Conservation (phyloP, 2,329 filamentous ascomycete genomes). For the Exophiala sideris region DNA sequence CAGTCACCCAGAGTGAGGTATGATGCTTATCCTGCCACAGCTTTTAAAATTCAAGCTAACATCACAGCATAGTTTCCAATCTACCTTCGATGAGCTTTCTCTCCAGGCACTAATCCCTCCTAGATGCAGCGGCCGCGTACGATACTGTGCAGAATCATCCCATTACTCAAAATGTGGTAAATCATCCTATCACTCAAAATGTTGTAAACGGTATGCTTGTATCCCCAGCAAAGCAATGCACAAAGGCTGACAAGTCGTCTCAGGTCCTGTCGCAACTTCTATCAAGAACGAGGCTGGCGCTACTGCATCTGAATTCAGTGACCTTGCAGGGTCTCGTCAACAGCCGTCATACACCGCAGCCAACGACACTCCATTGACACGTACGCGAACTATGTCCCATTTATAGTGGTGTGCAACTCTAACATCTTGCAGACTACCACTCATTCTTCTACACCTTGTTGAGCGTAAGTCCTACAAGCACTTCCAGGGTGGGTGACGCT, state of each 20-base stretch:
- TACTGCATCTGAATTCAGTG: conserved; percentile 57
- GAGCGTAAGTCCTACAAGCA: conserved; percentile 46
- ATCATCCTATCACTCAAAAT: conserved; percentile 17
- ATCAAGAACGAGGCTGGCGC: conserved; percentile 55
- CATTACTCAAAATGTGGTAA: conserved; percentile 44
- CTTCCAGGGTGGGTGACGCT: conserved; percentile 5
- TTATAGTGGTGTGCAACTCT: background rate
- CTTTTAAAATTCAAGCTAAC: background rate
- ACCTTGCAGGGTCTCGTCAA: conserved; percentile 54
- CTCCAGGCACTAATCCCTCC: conserved; percentile 6
- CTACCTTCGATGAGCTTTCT: background rate
- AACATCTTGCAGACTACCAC: conserved; percentile 54
- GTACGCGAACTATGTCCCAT: conserved; percentile 38
- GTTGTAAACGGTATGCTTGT: too few species aligned
- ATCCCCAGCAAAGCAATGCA: background rate
- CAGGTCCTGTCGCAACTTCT: conserved; percentile 56
- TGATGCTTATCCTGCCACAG: background rate
- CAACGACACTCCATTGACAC: conserved; percentile 61
- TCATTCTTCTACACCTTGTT: conserved; percentile 64
- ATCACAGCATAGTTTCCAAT: background rate
- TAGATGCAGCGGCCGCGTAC: conserved; percentile 50
- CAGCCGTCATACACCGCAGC: conserved; percentile 54
- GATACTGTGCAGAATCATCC: conserved; percentile 49
- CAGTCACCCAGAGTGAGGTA: conserved; percentile 26
- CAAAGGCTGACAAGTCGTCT: conserved; percentile 1